Base-by-base conservation (phyloP, 2,329 filamentous ascomycete genomes). In the Teratosphaeria gauchensis region DNA sequence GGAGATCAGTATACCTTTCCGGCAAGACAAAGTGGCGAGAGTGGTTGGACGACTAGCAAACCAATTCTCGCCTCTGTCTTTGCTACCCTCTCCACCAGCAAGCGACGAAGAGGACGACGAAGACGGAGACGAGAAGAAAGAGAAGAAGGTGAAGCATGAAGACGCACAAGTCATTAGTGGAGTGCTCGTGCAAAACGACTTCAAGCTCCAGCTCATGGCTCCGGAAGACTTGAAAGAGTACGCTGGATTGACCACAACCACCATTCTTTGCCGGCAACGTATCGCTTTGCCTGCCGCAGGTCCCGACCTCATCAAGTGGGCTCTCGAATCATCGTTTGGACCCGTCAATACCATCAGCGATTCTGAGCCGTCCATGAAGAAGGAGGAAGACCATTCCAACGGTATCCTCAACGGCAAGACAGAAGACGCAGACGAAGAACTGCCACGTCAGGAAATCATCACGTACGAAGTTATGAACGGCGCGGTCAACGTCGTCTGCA, bases 121-220 rank as follows among this genome's bases (percentile, higher is more conserved):
- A 24, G 58, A 60, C 3, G 64, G 65, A 59, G 67, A 60, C 4
- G 54, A 59, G 52, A 61, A 61, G 33, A 63, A 62, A 30, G 66
- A 61, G 64, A 70, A 48, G 59, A 63, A 62, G 57, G 63, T n/a
- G 57, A 64, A 62, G 56, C 63, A 62, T 54, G 65, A 62, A 56
- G 58, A 57, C 24, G 61, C 33, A 59, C 72, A 61, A 60, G 79
- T 97, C 51, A 84, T 99, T 66, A 89, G 87, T 0, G 94, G 94
- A 31, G 94, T 99, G 0, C 80, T 99, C 16, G 92, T 99, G 7
- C 92, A 97, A 66, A 97, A 95, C 72, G 94, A 96, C 72, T 97
- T 99, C 74, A 96, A 97, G 73, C 84, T 99, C 70, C 95, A 89
- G 0, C 80, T 99, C 35, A 97, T 99, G 92, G 92, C 92, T 0